Base-by-base conservation (phyloP, 805 yeast genomes). In the Wickerhamiella azymoides region DNA sequence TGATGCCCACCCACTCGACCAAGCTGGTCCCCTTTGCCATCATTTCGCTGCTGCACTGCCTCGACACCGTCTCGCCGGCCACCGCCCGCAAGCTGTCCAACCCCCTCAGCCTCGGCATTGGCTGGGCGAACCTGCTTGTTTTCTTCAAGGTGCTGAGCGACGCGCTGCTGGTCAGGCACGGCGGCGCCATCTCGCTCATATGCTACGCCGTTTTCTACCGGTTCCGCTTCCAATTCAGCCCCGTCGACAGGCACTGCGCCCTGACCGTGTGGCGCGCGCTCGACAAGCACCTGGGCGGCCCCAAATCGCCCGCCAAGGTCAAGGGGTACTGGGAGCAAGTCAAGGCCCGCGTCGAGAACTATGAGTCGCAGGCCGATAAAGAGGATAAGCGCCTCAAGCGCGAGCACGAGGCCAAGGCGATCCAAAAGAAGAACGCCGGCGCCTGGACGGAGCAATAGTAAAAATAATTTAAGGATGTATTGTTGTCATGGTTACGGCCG, bases 41-140 rank as follows among this genome's bases (percentile, higher is more conserved):
- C 36, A 84, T 79, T 59, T 77, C 95, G 2, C 55, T 76, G 11
- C 82, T 88, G 71, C 96, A 88, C 60, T 77, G 76, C 1, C 66
- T 83, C 54, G 77, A 79, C 14, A 83, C 79, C 63, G 52, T 36
- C 26, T 18, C 45, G 3, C 42, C 39, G 13, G 14, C 16, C 13
- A 10, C 14, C 16, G 41, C 45, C 10, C 30, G 13, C 14, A 14
- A 30, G 30, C 21, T 19, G 39, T 42, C 40, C 19, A 13, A 24
- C 21, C 38, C 36, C 14, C 19, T 40, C 11, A 32, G 42, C 16
- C 28, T 32, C 11, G 26, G 21, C 6, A 19, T 77, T 13, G 77
- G 83, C 2, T 65, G 67, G 43, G 61, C 73, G 17, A 84, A 80
- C 51, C 52, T 76, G 19, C 48, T 65, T 39, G 57, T 69, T 21